phyloP scores from a whole-genome alignment of 2,329 filamentous ascomycete species.

The Daldinia sp. region DNA sequence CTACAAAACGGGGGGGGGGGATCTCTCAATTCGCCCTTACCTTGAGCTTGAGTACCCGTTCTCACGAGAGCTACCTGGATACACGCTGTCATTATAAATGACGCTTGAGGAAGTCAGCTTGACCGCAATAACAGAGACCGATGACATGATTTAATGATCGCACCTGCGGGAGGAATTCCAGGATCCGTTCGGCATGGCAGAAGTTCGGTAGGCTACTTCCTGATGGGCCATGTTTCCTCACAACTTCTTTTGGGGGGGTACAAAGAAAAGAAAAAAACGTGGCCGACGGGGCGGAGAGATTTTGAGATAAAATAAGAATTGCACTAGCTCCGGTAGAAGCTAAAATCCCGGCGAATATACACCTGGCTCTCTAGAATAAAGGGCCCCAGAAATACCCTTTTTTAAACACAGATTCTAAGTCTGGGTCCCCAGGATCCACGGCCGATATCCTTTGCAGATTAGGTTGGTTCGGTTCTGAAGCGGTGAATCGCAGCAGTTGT shows the following conservation, averaged over 20 bases:
- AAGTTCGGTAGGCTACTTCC: conserved; percentile 57
- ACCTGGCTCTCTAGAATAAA: conserved; percentile 28
- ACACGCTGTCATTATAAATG: conserved; percentile 44
- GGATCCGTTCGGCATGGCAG: conserved; percentile 56
- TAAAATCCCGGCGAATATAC: conserved; percentile 30
- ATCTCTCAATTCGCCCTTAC: conserved; percentile 43
- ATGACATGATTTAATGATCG: conserved; percentile 46
- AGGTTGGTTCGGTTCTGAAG: conserved; percentile 35
- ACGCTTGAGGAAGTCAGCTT: conserved; percentile 45
- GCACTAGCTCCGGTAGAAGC: conserved; percentile 31
- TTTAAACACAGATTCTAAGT: conserved; percentile 31
- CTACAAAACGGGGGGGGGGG: conserved; percentile 33
- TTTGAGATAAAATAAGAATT: conserved; percentile 35
- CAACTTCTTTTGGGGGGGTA: conserved; percentile 25
- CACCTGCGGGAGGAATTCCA: conserved; percentile 64
- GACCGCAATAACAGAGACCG: conserved; percentile 33
- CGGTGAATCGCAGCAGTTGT: conserved; percentile 34
- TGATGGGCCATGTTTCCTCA: conserved; percentile 43
- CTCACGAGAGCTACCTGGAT: conserved; percentile 40
- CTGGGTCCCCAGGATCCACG: conserved; percentile 35
- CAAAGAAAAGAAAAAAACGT: conserved; percentile 29
- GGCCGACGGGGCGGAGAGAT: conserved; percentile 30
- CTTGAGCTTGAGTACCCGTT: conserved; percentile 45
- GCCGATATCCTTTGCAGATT: conserved; percentile 34
- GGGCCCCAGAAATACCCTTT: conserved; percentile 26